Conservation (phyloP, 768 basidiomycete species). For the Daedaleopsis nitida region DNA sequence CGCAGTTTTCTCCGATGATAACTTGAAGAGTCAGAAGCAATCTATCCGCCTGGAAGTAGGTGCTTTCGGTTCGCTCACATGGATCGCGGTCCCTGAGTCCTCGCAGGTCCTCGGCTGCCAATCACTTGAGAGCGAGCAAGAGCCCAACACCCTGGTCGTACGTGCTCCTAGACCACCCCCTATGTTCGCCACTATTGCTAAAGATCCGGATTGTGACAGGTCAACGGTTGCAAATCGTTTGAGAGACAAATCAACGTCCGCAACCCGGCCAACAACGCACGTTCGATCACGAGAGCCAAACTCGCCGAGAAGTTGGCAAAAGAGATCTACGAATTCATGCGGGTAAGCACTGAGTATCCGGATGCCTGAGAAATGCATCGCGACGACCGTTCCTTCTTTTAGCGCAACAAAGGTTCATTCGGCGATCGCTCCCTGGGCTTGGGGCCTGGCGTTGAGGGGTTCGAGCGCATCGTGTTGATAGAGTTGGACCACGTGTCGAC, state of each 20-base stretch:
- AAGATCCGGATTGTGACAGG: not conserved
- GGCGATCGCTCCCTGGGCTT: not conserved
- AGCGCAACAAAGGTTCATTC: constrained; percentile 3
- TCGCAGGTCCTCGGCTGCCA: too few relatives aligned
- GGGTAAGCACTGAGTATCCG: not conserved
- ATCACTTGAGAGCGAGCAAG: not conserved
- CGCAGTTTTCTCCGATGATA: constrained; percentile 8
- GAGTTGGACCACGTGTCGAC: constrained; percentile 22
- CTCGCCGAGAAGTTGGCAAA: constrained; percentile 19
- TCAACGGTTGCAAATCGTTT: constrained; percentile 1
- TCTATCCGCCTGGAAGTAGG: constrained; percentile 14
- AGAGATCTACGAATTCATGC: constrained; percentile 13
- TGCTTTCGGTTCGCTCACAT: not conserved
- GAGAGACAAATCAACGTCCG: constrained; percentile 19
- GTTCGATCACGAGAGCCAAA: constrained; percentile 11
- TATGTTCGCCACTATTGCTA: too few relatives aligned
- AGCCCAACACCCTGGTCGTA: not conserved
- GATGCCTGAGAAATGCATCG: not conserved
- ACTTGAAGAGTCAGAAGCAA: constrained; percentile 15
- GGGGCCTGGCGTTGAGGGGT: constrained; percentile 8
- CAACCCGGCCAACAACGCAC: constrained; percentile 1
- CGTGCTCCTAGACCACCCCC: not conserved
- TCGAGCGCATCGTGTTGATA: constrained; percentile 19
- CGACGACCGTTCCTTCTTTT: not conserved
- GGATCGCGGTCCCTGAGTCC: too few relatives aligned